Base-by-base conservation (phyloP, 805 yeast species). In the Saccharomycopsis amapae region DNA sequence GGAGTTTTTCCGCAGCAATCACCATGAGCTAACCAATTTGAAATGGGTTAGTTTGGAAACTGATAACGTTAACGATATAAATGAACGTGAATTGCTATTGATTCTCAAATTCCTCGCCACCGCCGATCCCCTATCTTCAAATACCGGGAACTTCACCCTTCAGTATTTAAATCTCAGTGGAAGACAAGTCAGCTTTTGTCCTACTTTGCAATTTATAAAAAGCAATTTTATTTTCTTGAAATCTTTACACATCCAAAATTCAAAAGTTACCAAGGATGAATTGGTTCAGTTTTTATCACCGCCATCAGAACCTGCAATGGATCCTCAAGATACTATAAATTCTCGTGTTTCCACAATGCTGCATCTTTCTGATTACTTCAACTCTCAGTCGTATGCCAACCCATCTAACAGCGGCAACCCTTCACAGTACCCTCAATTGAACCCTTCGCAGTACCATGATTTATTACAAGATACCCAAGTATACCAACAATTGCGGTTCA, bases 191-290 rank as follows among this genome's bases (percentile, higher is more conserved):
- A 50, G 48, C 12, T 10, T 7, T 10, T 22, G n/a, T 17, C 23
- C n/a, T 4, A 39, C 35, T 6, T 34, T 49, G n/a, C 18, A 15
- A 4, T 46, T 37, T 34, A 46, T 50, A 25, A 50, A 50, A 26
- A 23, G 12, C 13, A 39, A 46, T 19, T 50, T 50, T 30, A 30
- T 46, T 6, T 38, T 42, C 19, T 32, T 50, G 10, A 50, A 46
- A 19, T 69, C 51, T 64, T 71, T 54, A n/a, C 49, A 50, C 30
- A 40, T 50, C 17, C 48, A 47, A 24, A 34, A 40, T 25, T 68
- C 77, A 25, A 66, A 71, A 48, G 62, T 77, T 35, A 71, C 79
- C 23, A 72, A 79, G 4, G 70, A 72, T 48, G 81, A 75, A 48
- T 59, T 76, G 48, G 73, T 76, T 48, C 68, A 68, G 49, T 71